phyloP scores from a whole-genome alignment of 148 eudicot genomes.

The Cornus florida region DNA sequence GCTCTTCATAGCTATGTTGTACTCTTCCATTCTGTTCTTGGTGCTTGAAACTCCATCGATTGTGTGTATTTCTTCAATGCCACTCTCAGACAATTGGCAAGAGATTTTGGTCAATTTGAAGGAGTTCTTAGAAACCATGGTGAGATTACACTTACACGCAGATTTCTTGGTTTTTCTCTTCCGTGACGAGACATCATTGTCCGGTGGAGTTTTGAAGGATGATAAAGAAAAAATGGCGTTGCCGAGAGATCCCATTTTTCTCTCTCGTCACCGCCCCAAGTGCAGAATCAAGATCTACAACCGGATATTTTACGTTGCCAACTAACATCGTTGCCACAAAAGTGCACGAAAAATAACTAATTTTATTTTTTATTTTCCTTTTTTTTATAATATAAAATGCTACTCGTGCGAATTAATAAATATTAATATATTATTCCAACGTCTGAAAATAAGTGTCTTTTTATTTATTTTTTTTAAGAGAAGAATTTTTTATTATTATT shows the following conservation, averaged over 20 bases:
- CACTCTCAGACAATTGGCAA: conserved; percentile 48
- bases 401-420: too few relatives aligned
- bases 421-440: too few relatives aligned
- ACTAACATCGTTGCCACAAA: too few relatives aligned
- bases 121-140: conserved; percentile 17
- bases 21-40: conserved; percentile 62
- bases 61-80: conserved; percentile 30
- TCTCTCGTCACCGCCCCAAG: background rate
- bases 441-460: too few relatives aligned
- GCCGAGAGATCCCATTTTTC: conserved; percentile 37
- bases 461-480: too few relatives aligned
- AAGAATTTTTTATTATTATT: too few relatives aligned
- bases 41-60: conserved; percentile 21
- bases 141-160: background rate
- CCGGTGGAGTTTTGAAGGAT: conserved; percentile 17
- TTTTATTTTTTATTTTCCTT: too few relatives aligned
- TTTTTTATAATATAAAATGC: too few relatives aligned
- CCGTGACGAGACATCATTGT: conserved; percentile 11
- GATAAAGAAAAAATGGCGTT: conserved; percentile 18
- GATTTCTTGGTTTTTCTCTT: conserved; percentile 11
- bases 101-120: conserved; percentile 20
- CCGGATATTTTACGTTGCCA: too few relatives aligned
- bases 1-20: conserved; percentile 77
- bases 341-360: too few relatives aligned
- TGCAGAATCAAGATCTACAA: background rate